These are phyloP conservation scores for Phytopythium litorale DNA, from an alignment of 352 stramenopile genomes.

Conservation along the genomic window DNA sequence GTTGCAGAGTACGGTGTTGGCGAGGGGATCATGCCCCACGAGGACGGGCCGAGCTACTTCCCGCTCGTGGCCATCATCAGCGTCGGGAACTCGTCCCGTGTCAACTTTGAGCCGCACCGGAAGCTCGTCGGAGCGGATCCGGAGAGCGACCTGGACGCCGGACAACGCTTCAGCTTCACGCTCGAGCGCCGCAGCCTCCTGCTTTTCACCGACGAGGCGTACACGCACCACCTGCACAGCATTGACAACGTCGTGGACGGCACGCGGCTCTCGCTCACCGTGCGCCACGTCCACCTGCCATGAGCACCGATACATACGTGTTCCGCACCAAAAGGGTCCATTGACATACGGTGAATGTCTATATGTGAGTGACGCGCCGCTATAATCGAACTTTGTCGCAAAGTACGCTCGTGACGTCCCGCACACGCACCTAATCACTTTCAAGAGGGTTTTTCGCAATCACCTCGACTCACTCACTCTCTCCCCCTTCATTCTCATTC, in stretches of 20 bases:
- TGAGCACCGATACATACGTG: neutral
- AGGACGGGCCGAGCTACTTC: slow-evolving; percentile 68
- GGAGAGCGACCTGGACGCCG: neutral
- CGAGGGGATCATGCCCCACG: slow-evolving; percentile 64
- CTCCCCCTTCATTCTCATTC: neutral
- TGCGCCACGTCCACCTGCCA: slow-evolving; percentile 40
- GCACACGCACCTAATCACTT: neutral
- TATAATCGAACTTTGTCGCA: neutral
- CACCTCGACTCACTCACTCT: neutral
- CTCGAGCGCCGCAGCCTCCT: slow-evolving; percentile 50
- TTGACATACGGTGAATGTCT: neutral
- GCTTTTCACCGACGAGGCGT: slow-evolving; percentile 53
- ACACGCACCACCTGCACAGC: slow-evolving; percentile 57
- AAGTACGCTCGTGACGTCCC: neutral
- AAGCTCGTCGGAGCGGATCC: slow-evolving; percentile 10
- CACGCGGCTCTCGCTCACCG: slow-evolving; percentile 53
- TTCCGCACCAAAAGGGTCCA: neutral
- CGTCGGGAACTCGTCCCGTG: slow-evolving; percentile 40
- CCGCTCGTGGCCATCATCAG: slow-evolving; percentile 69
- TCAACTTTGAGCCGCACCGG: slow-evolving; percentile 62
- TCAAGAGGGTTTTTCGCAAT: slow-evolving; percentile 6
- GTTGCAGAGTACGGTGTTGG: slow-evolving; percentile 54
- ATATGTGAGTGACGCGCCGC: neutral
- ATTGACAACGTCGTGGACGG: slow-evolving; percentile 45
- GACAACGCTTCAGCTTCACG: slow-evolving; percentile 31